These are phyloP conservation scores for Salvia hispanica DNA, from an alignment of 257 asterid species.

Conservation along the genomic window DNA sequence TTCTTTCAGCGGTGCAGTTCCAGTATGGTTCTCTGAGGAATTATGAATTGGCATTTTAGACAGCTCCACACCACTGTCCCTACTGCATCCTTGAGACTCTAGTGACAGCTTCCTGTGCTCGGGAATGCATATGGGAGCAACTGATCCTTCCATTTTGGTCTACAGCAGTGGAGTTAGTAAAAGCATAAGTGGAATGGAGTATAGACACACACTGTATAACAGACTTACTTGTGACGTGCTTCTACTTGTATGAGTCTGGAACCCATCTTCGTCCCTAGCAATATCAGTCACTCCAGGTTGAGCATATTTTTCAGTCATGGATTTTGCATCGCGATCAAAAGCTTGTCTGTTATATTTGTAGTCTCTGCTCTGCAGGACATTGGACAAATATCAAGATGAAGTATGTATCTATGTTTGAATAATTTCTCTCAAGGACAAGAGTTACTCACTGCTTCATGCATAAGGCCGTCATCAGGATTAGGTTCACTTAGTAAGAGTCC, in stretches of 20 bases:
- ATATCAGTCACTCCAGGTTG: slow-evolving; percentile 45
- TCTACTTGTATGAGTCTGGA: slow-evolving; percentile 35
- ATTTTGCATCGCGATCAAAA: slow-evolving; percentile 77
- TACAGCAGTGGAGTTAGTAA: slow-evolving; percentile 33
- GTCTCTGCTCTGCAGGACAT: slow-evolving; percentile 69
- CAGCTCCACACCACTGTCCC: slow-evolving; percentile 28
- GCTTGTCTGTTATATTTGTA: slow-evolving; percentile 79
- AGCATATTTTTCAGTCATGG: slow-evolving; percentile 78
- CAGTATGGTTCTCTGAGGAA: slow-evolving; percentile 31
- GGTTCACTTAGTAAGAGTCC: slow-evolving; percentile 81
- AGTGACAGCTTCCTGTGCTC: slow-evolving; percentile 55
- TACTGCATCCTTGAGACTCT: slow-evolving; percentile 44
- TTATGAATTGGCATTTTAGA: slow-evolving; percentile 29
- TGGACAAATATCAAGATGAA: slow-evolving; percentile 22
- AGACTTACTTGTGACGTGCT: slow-evolving; percentile 47
- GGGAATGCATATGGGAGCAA: slow-evolving; percentile 30
- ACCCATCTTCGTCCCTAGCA: slow-evolving; percentile 34
- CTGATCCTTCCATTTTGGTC: slow-evolving; percentile 47
- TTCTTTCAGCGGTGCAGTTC: slow-evolving; percentile 36
- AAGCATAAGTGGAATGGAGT: slow-evolving; percentile 4
- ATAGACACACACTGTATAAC: slow-evolving; percentile 1
- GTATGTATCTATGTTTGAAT: not conserved
- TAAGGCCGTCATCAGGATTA: slow-evolving; percentile 91
- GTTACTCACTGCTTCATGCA: slow-evolving; percentile 82
- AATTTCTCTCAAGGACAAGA: slow-evolving; percentile 12